Evolutionary conservation across 768 basidiomycete species (phyloP).

Genomic region (Pulveroboletus ravenelii): DNA sequence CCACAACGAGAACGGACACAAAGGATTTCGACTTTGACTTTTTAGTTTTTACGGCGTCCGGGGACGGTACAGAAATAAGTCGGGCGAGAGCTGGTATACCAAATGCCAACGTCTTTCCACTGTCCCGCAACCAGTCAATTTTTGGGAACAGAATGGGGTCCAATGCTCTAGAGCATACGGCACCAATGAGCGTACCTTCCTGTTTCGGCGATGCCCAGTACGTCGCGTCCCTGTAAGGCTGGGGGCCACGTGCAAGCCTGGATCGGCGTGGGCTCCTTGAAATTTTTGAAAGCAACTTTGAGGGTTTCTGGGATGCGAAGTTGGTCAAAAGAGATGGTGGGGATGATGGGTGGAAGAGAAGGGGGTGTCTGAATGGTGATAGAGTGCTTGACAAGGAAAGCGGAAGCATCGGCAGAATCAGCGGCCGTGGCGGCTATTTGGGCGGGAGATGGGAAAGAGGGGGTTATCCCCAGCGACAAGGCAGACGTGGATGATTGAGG

Average conservation of each 20-base stretch:
- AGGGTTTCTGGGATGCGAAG: conserved; percentile 65
- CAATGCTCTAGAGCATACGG: not conserved
- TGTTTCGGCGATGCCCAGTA: conserved; percentile 95
- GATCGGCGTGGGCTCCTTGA: conserved; percentile 89
- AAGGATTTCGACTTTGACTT: conserved; percentile 30
- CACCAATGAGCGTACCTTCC: conserved; percentile 52
- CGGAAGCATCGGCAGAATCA: conserved; percentile 40
- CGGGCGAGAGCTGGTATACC: conserved; percentile 83
- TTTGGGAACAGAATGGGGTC: not conserved
- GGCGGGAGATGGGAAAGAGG: conserved; percentile 14
- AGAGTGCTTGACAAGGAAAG: conserved; percentile 66
- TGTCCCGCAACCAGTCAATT: conserved; percentile 25
- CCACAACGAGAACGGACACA: conserved; percentile 72
- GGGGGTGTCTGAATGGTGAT: conserved; percentile 65
- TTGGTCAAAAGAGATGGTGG: conserved; percentile 71
- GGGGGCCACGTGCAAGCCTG: conserved; percentile 96
- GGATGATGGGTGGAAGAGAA: conserved; percentile 45
- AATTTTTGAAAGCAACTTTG: conserved; percentile 57
- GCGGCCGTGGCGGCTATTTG: conserved; percentile 11
- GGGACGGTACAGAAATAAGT: conserved; percentile 42
- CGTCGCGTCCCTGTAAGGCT: conserved; percentile 74
- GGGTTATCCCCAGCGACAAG: conserved; percentile 7
- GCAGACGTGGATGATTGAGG: not conserved
- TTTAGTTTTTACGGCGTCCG: conserved; percentile 18
- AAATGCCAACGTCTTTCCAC: conserved; percentile 95